Conservation (phyloP, 2,329 filamentous ascomycete genomes). For the Exophiala oligosperma region DNA sequence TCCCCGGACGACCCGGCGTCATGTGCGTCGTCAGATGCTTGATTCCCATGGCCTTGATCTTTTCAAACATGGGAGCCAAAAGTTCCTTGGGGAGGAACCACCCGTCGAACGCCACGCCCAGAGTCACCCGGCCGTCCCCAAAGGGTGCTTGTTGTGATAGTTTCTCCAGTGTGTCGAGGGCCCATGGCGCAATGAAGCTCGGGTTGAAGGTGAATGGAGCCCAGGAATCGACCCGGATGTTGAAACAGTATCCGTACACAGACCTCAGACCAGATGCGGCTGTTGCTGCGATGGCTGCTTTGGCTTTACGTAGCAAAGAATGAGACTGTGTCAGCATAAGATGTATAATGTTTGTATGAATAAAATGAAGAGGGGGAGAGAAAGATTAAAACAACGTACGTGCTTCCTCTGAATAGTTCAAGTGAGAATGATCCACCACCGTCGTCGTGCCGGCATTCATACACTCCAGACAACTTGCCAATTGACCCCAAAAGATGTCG, state of each 20-base stretch:
- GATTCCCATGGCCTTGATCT: background rate
- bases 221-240: slow-evolving; percentile 28
- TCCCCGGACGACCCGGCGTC: background rate
- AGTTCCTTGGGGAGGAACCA: slow-evolving; percentile 28
- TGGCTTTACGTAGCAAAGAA: background rate
- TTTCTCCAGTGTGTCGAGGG: slow-evolving; percentile 24
- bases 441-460: slow-evolving; percentile 24
- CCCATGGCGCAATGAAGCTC: slow-evolving; percentile 25
- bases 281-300: slow-evolving; percentile 30
- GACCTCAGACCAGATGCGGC: slow-evolving; percentile 32
- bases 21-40: slow-evolving; percentile 28
- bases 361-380: background rate
- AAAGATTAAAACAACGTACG: slow-evolving; percentile 16
- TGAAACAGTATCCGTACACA: slow-evolving; percentile 32
- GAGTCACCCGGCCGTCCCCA: slow-evolving; percentile 32
- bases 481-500: slow-evolving; percentile 45
- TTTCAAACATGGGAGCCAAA: slow-evolving; percentile 26
- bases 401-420: slow-evolving; percentile 28
- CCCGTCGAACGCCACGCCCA: slow-evolving; percentile 33
- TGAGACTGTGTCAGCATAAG: too few relatives aligned
- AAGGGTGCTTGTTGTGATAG: slow-evolving; percentile 26
- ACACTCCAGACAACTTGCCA: slow-evolving; percentile 10
- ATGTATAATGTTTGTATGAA: background rate
- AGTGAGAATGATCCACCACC: slow-evolving; percentile 35
- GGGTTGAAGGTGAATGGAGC: slow-evolving; percentile 3